Percentiles rank a stretch among this genome's conserved stretches.
Evolutionary conservation across 2,329 filamentous ascomycete genomes (phyloP).

Genomic region (Xylariaceae sp.): DNA sequence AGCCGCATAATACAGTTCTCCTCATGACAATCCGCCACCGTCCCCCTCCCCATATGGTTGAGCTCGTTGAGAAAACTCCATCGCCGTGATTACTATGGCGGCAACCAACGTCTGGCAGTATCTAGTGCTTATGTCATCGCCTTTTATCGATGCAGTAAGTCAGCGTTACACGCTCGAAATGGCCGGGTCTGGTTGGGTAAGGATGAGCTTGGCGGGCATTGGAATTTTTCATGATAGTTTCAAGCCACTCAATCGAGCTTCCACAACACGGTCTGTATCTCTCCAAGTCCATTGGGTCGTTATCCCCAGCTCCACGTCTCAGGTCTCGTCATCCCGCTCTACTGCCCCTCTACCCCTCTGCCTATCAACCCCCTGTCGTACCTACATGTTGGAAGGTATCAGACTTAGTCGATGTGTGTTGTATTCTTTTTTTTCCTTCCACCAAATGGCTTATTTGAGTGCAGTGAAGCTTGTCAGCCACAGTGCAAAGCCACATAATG

Average conservation of each 20-base stretch:
- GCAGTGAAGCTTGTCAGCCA: no score
- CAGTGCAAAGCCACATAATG: no score
- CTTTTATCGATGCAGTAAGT: not conserved
- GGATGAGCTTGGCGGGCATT: not conserved
- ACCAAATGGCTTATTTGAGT: no score
- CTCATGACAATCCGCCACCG: not conserved
- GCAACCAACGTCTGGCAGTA: not conserved
- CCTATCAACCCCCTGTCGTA: no score
- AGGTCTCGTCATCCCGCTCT: not conserved
- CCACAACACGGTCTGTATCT: conserved; percentile 22
- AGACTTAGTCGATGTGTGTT: no score
- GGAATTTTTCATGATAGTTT: not conserved
- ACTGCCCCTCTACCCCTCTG: conserved; percentile 20
- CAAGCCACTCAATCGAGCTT: conserved; percentile 18
- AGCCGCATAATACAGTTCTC: not conserved
- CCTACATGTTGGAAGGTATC: no score
- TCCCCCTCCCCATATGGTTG: not conserved
- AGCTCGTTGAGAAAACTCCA: not conserved
- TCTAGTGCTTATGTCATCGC: conserved; percentile 15
- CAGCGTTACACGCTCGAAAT: no score
- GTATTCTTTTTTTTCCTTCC: no score
- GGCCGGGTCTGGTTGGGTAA: no score
- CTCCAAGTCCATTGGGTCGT: conserved; percentile 23
- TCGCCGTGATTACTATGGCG: not conserved
- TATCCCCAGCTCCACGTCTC: not conserved